phyloP scores from a whole-genome alignment of 768 basidiomycete genomes.

The Lyophyllum decastes region DNA sequence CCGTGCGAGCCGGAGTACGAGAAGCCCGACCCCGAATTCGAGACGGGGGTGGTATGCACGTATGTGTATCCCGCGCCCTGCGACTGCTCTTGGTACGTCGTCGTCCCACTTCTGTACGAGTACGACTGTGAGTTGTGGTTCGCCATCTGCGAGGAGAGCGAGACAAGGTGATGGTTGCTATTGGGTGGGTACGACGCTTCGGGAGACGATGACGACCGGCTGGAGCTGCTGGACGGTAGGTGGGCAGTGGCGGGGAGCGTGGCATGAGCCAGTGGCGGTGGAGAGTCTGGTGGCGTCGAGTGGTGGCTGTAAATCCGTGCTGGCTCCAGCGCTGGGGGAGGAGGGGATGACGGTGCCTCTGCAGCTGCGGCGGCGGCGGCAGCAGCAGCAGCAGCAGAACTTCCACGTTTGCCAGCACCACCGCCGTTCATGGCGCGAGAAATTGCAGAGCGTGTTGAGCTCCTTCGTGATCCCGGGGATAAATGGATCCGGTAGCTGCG shows the following conservation, averaged over 20 bases:
- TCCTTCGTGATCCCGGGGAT: conserved; percentile 75
- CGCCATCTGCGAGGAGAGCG: conserved; percentile 24
- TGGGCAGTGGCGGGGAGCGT: conserved; percentile 45
- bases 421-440: conserved; percentile 37
- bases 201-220: conserved; percentile 48
- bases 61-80: conserved; percentile 37
- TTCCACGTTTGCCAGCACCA: conserved; percentile 25
- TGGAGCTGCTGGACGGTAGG: conserved; percentile 33
- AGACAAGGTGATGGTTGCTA: conserved; percentile 22
- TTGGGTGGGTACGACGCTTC: conserved; percentile 42
- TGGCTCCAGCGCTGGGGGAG: conserved; percentile 48
- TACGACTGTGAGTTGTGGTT: conserved; percentile 26
- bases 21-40: conserved; percentile 10
- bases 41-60: conserved; percentile 33
- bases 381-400: conserved; percentile 26
- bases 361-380: conserved; percentile 25
- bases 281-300: conserved; percentile 53
- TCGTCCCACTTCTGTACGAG: conserved; percentile 39
- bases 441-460: conserved; percentile 62
- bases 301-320: conserved; percentile 37
- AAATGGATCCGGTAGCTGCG: conserved; percentile 78
- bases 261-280: conserved; percentile 55
- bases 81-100: conserved; percentile 47
- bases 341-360: conserved; percentile 29
- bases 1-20: conserved; percentile 33